Evolutionary conservation across 257 asterid species (phyloP), one percentile per base, ranked within the genome.

Genomic region (Nicotiana knightiana): DNA sequence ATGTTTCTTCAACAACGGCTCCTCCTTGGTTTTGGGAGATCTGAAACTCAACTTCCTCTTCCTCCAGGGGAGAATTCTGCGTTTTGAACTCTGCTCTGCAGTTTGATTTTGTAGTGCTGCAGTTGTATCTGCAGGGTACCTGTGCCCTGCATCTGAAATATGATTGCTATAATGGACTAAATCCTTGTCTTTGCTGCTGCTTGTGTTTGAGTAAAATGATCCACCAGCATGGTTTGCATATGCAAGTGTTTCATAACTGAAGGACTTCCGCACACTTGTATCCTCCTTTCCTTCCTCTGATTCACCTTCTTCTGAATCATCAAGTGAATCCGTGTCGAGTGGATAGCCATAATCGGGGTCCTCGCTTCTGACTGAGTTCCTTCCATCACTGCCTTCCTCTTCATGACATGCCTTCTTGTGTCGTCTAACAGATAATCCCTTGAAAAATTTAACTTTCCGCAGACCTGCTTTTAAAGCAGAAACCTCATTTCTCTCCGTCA

Each of bases 41-140:
- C 85, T 91, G 87, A 93, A 91, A 86, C 92, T 87, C 77, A 90
- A 70, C 85, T 91, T 94, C 88, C 97, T 89, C 85, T 93, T 93
- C 82, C 88, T 90, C 97, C 98, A 93, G 0, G 92, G 93, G n/a
- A 93, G 92, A 83, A 93, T 86, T 9, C 90, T 83, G 37, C 84
- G 92, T 79, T 93, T 91, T 2, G 90, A 67, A 79, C 87, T 86
- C 59, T 82, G 87, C 85, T 77, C 83, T 18, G 63, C 24, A 11
- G 90, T 71, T 64, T 79, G 90, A 80, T 85, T 86, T 33, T 54
- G 81, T 35, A 21, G 78, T 6, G 92, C 79, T 58, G 85, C 62
- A 67, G 57, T 53, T 55, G 84, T 35, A 84, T 81, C 81, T 67
- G 59, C 86, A 6, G 15, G 9, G 58, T 81, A 81, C 28, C 55